phyloP scores from a whole-genome alignment of 768 basidiomycete species.

The Leccinum sublutescens region DNA sequence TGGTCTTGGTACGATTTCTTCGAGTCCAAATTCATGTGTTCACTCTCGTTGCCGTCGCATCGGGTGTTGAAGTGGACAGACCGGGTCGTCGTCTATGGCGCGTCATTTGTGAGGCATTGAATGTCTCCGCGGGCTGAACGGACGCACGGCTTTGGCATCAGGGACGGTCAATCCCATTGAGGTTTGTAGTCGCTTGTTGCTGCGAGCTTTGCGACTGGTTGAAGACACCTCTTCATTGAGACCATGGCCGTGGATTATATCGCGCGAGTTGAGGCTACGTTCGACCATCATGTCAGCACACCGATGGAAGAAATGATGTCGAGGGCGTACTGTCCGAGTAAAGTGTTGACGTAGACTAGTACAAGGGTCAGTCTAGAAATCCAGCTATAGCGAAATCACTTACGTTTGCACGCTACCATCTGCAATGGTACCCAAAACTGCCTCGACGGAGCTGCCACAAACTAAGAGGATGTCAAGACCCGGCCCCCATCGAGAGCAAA shows the following conservation, averaged over 20 bases:
- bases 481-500: not conserved
- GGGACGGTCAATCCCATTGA: slow-evolving; percentile 14
- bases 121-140: not conserved
- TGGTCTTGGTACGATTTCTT: slow-evolving; percentile 17
- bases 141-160: slow-evolving; percentile 19
- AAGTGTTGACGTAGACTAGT: slow-evolving; percentile 30
- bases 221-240: slow-evolving; percentile 27
- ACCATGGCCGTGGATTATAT: slow-evolving; percentile 17
- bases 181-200: not conserved
- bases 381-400: not conserved
- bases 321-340: slow-evolving; percentile 25
- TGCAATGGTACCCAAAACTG: slow-evolving; percentile 28
- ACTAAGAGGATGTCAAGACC: slow-evolving; percentile 14
- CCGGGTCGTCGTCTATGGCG: slow-evolving; percentile 14
- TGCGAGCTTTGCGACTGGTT: not conserved
- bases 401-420: slow-evolving; percentile 28
- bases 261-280: slow-evolving; percentile 28
- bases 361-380: not conserved
- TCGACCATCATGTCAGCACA: slow-evolving; percentile 1
- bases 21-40: slow-evolving; percentile 11
- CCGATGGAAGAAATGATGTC: not conserved
- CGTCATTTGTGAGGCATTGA: not conserved
- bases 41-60: slow-evolving; percentile 3
- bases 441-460: slow-evolving; percentile 21
- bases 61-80: slow-evolving; percentile 15